Percentiles rank a stretch among this genome's conserved stretches.
These are phyloP conservation scores for Magnaporthiopsis rhizophila DNA, from an alignment of 2,329 filamentous ascomycete species.

Conservation along the genomic window DNA sequence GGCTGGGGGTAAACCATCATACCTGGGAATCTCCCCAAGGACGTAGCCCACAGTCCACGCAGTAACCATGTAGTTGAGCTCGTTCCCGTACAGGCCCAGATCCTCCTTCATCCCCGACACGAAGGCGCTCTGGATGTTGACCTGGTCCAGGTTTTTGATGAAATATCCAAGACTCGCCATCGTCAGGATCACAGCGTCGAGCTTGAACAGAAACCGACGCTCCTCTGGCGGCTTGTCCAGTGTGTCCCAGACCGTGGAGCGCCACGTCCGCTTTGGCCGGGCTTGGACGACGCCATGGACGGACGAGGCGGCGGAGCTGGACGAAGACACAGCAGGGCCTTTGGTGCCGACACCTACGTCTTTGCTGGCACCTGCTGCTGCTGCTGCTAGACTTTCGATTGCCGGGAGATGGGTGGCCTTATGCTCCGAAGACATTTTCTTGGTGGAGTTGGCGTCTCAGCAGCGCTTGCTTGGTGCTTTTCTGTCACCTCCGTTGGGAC, in stretches of 20 bases:
- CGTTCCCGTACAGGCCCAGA: conserved; percentile 29
- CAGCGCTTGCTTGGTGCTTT: neutral
- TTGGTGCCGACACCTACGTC: neutral
- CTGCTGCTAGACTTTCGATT: neutral
- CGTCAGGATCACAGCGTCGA: conserved; percentile 25
- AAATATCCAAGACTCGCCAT: conserved; percentile 34
- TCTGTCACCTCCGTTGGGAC: neutral
- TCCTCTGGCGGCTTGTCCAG: conserved; percentile 28
- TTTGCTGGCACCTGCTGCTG: neutral
- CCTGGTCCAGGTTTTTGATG: conserved; percentile 34
- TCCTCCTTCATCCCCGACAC: conserved; percentile 39
- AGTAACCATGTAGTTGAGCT: conserved; percentile 28
- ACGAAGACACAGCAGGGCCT: neutral
- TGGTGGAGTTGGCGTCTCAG: neutral
- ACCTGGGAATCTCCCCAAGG: conserved; percentile 28
- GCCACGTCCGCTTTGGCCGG: conserved; percentile 27
- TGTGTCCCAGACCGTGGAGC: conserved; percentile 41
- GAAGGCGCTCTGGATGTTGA: conserved; percentile 34
- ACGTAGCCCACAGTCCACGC: conserved; percentile 31
- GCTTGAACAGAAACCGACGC: conserved; percentile 24
- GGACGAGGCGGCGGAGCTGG: neutral
- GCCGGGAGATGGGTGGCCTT: neutral
- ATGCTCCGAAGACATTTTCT: neutral
- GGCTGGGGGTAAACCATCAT: neutral
- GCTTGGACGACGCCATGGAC: conserved; percentile 5